Evolutionary conservation across 495 filamentous ascomycete genomes (phyloP).

Genomic region (Penicillium roqueforti): DNA sequence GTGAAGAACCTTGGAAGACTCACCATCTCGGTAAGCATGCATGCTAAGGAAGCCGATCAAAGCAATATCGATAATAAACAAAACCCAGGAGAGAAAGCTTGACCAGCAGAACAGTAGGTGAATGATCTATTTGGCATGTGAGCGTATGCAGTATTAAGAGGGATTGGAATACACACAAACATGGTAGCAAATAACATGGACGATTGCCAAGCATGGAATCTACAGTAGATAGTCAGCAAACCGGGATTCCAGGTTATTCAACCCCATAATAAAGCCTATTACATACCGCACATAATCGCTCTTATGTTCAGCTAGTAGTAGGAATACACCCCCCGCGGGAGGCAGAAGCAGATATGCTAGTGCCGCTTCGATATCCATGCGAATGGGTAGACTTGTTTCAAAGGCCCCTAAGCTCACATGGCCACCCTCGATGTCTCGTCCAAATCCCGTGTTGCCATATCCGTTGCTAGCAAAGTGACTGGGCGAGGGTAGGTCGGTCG

Average conservation of each 20-base stretch:
- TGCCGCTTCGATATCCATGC: conserved; percentile 83
- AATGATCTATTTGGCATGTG: conserved; percentile 44
- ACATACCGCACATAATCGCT: conserved; percentile 93
- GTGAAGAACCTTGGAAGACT: conserved; percentile 12
- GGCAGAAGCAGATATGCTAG: conserved; percentile 85
- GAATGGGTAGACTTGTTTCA: conserved; percentile 73
- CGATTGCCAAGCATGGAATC: conserved; percentile 95
- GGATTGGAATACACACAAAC: conserved; percentile 54
- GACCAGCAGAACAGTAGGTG: conserved; percentile 87
- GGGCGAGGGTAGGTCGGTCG: conserved; percentile 41
- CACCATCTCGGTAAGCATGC: conserved; percentile 80
- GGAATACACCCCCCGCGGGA: conserved; percentile 77
- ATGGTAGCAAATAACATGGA: conserved; percentile 80
- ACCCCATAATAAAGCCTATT: too few relatives aligned
- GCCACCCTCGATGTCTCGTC: conserved; percentile 39
- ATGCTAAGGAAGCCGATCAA: conserved; percentile 74
- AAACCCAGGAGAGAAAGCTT: conserved; percentile 73
- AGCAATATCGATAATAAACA: conserved; percentile 69
- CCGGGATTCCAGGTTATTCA: too few relatives aligned
- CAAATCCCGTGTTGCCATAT: conserved; percentile 33
- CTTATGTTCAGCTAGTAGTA: conserved; percentile 85
- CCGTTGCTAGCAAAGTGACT: conserved; percentile 37
- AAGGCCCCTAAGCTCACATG: conserved; percentile 74
- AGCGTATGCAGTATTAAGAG: neutral
- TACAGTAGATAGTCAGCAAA: conserved; percentile 30